phyloP scores from a whole-genome alignment of 148 eudicot species.

The Amaranthus palmeri region DNA sequence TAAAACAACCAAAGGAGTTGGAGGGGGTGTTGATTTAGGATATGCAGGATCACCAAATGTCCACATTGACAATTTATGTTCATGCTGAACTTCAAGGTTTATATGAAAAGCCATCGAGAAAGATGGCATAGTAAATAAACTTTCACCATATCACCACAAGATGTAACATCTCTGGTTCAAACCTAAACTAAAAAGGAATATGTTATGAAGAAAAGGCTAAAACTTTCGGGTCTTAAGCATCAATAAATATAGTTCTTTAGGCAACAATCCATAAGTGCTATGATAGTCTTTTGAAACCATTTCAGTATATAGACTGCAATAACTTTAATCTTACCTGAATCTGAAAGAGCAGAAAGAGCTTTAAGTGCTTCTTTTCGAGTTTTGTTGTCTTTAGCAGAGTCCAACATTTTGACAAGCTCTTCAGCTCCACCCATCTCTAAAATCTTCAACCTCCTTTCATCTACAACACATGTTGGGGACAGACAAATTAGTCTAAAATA shows the following conservation, averaged over 20 bases:
- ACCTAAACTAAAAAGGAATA: background rate
- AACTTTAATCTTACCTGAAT: conserved; percentile 50
- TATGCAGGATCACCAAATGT: too few relatives aligned
- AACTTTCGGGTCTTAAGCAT: background rate
- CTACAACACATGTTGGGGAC: conserved; percentile 30
- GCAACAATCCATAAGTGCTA: background rate
- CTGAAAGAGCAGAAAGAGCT: conserved; percentile 79
- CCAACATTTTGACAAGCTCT: conserved; percentile 76
- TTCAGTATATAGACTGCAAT: background rate
- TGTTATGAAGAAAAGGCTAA: background rate
- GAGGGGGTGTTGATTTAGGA: too few relatives aligned
- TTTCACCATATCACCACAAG: background rate
- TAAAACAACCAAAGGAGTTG: too few relatives aligned
- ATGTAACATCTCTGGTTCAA: background rate
- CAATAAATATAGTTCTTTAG: background rate
- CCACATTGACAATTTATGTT: too few relatives aligned
- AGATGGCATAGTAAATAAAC: background rate
- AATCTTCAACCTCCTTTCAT: conserved; percentile 80
- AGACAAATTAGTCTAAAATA: background rate
- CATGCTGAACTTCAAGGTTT: too few relatives aligned
- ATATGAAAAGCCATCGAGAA: background rate
- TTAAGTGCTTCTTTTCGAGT: conserved; percentile 80
- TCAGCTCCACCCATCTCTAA: conserved; percentile 82
- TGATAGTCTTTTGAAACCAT: background rate
- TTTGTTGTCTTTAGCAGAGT: conserved; percentile 67